Conservation (phyloP, 2,329 filamentous ascomycete genomes). For the Plectosphaerella sp. region DNA sequence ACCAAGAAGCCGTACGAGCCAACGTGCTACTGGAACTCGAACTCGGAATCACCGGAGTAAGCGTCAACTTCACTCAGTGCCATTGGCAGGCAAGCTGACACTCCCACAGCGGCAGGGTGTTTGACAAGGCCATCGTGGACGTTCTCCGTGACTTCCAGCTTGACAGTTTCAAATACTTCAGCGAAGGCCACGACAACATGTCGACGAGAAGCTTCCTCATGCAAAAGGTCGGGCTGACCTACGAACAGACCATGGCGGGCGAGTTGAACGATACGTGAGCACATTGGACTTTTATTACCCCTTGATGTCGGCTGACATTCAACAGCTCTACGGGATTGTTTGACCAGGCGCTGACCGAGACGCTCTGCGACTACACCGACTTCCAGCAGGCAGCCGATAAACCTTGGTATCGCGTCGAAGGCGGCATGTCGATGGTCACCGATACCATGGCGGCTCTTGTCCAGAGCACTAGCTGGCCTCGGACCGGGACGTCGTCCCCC, state of each 20-base stretch:
- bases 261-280: constrained; percentile 2
- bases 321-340: constrained; percentile 21
- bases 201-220: constrained; percentile 17
- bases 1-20: neutral
- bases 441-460: constrained; percentile 21
- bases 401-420: constrained; percentile 24
- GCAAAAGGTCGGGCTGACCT: constrained; percentile 2
- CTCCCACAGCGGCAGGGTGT: neutral
- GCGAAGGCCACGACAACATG: constrained; percentile 8
- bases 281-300: no score
- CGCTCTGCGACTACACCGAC: constrained; percentile 24
- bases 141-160: neutral
- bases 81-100: neutral
- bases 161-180: neutral
- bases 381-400: constrained; percentile 16
- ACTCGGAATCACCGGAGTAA: neutral
- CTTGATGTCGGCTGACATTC: constrained; percentile 15
- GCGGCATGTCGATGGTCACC: constrained; percentile 21
- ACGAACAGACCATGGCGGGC: neutral
- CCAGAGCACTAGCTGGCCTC: constrained; percentile 2
- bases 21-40: constrained; percentile 1
- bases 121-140: neutral
- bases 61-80: neutral
- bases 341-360: constrained; percentile 29
- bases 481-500: neutral